A percentile compares a stretch with the other conserved stretches of the same genome.
Conservation (phyloP, 768 basidiomycete genomes). For the Terana coerulea region DNA sequence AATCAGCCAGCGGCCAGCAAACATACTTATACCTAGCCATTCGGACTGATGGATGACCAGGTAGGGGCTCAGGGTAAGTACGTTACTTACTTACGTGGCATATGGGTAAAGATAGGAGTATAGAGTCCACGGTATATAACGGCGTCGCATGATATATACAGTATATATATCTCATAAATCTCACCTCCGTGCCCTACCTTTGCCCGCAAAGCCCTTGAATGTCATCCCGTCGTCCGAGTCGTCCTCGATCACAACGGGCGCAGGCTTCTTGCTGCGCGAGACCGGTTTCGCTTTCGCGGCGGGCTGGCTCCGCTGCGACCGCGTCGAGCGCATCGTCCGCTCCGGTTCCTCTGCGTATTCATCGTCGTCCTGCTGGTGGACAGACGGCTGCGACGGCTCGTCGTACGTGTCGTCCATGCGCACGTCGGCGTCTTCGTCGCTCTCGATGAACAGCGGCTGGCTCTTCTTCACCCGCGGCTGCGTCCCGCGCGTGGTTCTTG, state of each 20-base stretch:
- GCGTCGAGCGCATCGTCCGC: conserved; percentile 13
- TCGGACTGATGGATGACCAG: too few relatives aligned
- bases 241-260: conserved; percentile 46
- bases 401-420: too few relatives aligned
- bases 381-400: too few relatives aligned
- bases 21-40: too few relatives aligned
- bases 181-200: neutral
- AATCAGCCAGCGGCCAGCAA: too few relatives aligned
- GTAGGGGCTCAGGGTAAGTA: too few relatives aligned
- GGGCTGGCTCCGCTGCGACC: conserved; percentile 21
- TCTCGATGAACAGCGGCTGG: conserved; percentile 49
- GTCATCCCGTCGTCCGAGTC: conserved; percentile 69
- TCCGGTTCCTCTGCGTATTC: too few relatives aligned
- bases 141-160: too few relatives aligned
- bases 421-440: conserved; percentile 37
- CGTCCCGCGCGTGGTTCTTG: neutral
- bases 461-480: conserved; percentile 22
- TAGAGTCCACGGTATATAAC: too few relatives aligned
- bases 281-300: conserved; percentile 3
- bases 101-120: too few relatives aligned
- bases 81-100: too few relatives aligned
- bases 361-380: too few relatives aligned
- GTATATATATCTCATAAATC: neutral
- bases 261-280: conserved; percentile 4
- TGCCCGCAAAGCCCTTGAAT: conserved; percentile 57